These are phyloP conservation scores for Yamadazyma sp. DNA, from an alignment of 805 yeast genomes.

Conservation along the genomic window DNA sequence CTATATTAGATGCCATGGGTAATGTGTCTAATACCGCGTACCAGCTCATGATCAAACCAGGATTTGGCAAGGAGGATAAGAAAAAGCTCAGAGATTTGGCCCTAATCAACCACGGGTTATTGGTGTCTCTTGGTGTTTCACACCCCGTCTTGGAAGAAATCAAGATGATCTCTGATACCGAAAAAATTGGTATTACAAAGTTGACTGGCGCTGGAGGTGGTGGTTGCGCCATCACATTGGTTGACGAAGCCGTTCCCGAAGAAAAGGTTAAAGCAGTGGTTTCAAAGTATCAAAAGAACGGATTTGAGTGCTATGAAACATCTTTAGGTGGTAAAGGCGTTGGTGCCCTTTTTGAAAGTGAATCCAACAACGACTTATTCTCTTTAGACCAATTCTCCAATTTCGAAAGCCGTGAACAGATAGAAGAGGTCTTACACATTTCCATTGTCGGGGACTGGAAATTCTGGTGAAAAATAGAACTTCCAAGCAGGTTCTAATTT, in stretches of 20 bases:
- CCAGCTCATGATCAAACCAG: conserved; percentile 55
- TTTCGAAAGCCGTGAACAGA: conserved; percentile 43
- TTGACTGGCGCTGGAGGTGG: conserved; percentile 99
- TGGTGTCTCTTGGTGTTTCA: conserved; percentile 84
- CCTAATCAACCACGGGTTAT: conserved; percentile 81
- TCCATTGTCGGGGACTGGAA: conserved; percentile 49
- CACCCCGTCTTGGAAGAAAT: conserved; percentile 88
- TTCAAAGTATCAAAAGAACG: conserved; percentile 39
- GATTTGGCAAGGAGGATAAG: conserved; percentile 41
- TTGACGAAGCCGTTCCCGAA: conserved; percentile 46
- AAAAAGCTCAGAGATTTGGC: conserved; percentile 57
- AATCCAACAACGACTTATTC: conserved; percentile 19
- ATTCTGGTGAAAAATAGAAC: conserved; percentile 51
- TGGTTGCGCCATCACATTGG: conserved; percentile 91
- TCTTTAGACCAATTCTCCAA: conserved; percentile 35
- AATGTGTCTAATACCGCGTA: conserved; percentile 72
- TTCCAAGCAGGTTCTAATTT: neutral
- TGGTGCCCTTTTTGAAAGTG: conserved; percentile 43
- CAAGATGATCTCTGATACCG: conserved; percentile 60
- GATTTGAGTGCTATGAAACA: conserved; percentile 76
- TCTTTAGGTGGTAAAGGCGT: conserved; percentile 89
- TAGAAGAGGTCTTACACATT: conserved; percentile 50
- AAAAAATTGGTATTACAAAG: conserved; percentile 80
- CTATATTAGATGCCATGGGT: conserved; percentile 76
- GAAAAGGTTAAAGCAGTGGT: conserved; percentile 37